These are phyloP conservation scores for Balamuthia mandrillaris DNA, from an alignment of 208 protist genomes.

Conservation along the genomic window DNA sequence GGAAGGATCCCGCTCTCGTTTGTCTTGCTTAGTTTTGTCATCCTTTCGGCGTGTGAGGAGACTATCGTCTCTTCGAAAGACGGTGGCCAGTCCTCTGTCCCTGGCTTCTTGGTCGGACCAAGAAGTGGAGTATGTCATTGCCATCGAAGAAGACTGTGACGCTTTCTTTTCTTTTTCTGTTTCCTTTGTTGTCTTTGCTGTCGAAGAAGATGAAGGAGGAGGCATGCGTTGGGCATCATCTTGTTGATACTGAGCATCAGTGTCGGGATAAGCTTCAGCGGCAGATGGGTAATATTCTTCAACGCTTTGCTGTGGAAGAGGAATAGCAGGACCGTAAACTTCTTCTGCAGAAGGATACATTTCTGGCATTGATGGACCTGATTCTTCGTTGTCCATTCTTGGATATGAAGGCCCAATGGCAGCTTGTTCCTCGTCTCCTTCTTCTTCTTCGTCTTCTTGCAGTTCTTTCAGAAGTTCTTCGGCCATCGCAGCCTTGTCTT, in stretches of 20 bases:
- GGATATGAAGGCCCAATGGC: no score
- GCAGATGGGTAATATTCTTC: no score
- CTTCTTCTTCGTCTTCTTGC: no score
- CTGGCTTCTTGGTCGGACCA: not conserved
- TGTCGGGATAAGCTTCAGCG: not conserved
- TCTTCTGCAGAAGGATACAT: no score
- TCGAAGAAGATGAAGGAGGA: not conserved
- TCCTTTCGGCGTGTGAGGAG: not conserved
- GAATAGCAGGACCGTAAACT: no score
- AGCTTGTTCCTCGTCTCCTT: no score
- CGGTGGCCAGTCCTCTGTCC: conserved; percentile 1
- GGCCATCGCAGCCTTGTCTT: no score
- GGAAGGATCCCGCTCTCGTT: not conserved
- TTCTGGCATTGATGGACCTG: no score
- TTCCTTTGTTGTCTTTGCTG: not conserved
- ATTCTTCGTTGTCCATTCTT: no score
- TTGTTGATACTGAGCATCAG: not conserved
- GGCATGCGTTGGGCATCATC: not conserved
- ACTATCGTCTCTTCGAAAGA: not conserved
- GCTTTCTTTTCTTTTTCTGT: not conserved
- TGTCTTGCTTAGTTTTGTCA: no score
- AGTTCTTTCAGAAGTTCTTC: no score
- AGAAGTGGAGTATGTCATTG: not conserved
- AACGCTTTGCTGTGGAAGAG: no score
- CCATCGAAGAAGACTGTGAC: not conserved